Conservation (phyloP, 2,329 filamentous ascomycete species). For the Parascedosporium putredinis region DNA sequence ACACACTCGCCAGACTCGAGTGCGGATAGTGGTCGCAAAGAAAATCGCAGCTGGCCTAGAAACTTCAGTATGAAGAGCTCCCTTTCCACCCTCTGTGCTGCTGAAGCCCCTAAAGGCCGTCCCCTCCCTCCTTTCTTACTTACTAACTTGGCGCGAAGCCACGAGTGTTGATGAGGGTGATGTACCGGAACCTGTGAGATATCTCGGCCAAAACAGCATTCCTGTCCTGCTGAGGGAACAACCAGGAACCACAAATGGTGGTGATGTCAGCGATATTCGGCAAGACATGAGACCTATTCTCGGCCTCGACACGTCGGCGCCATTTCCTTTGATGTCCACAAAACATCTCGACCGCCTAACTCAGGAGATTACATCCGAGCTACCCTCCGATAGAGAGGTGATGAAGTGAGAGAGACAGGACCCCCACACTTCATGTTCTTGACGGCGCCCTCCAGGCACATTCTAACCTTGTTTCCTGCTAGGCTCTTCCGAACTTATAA, state of each 20-base stretch:
- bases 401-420: conserved; percentile 43
- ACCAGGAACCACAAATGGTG: conserved; percentile 42
- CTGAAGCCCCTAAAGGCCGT: background rate
- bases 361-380: conserved; percentile 48
- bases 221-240: conserved; percentile 51
- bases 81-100: background rate
- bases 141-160: conserved; percentile 2
- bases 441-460: background rate
- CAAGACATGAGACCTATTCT: conserved; percentile 57
- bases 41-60: conserved; percentile 26
- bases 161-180: conserved; percentile 42
- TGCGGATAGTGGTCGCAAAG: background rate
- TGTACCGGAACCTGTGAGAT: conserved; percentile 42
- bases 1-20: conserved; percentile 29
- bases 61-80: conserved; percentile 28
- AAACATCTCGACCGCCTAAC: conserved; percentile 50
- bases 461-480: background rate
- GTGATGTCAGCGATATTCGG: conserved; percentile 45
- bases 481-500: conserved; percentile 58
- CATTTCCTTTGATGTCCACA: conserved; percentile 57
- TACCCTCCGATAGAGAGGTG: conserved; percentile 55
- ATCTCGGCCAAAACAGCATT: conserved; percentile 58
- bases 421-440: conserved; percentile 8
- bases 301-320: conserved; percentile 54
- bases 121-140: too few species aligned